Evolutionary conservation across 805 yeast species (phyloP).

Genomic region (Kurtzmaniella cleridarum): DNA sequence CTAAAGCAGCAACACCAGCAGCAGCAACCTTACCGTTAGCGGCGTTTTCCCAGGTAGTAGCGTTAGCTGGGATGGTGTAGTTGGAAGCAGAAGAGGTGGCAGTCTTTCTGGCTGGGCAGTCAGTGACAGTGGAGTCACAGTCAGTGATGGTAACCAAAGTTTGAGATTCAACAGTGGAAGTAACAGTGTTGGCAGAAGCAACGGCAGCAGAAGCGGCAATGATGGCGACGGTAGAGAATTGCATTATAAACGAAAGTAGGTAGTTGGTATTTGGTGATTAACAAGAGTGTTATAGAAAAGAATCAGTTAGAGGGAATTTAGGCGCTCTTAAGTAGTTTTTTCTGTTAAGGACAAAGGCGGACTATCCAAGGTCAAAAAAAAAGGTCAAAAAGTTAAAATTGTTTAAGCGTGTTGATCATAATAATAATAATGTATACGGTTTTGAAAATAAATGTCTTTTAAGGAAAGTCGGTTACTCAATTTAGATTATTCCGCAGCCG

Average conservation of each 20-base stretch:
- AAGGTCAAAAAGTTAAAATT: not conserved
- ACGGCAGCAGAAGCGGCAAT: conserved; percentile 30
- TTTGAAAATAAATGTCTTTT: too few species aligned
- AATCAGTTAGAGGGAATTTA: conserved; percentile 5
- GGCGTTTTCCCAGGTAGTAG: conserved; percentile 34
- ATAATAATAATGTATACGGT: too few species aligned
- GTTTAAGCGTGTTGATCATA: too few species aligned
- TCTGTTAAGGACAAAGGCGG: not conserved
- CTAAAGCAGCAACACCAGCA: conserved; percentile 44
- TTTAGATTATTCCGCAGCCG: too few species aligned
- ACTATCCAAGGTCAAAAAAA: not conserved
- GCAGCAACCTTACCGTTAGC: conserved; percentile 28
- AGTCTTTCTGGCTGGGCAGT: conserved; percentile 37
- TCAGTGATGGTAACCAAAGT: conserved; percentile 44
- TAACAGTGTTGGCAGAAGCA: conserved; percentile 25
- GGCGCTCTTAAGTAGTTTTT: too few species aligned
- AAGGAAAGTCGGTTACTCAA: too few species aligned
- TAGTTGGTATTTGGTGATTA: conserved; percentile 24
- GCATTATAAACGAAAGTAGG: conserved; percentile 36
- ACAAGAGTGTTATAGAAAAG: conserved; percentile 9
- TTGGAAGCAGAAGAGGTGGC: conserved; percentile 10
- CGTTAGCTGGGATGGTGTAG: conserved; percentile 23
- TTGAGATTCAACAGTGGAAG: conserved; percentile 28
- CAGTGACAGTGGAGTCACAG: conserved; percentile 40
- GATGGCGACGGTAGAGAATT: conserved; percentile 35